These are phyloP conservation scores for Lentinus tigrinus DNA, from an alignment of 768 basidiomycete species.

Conservation along the genomic window DNA sequence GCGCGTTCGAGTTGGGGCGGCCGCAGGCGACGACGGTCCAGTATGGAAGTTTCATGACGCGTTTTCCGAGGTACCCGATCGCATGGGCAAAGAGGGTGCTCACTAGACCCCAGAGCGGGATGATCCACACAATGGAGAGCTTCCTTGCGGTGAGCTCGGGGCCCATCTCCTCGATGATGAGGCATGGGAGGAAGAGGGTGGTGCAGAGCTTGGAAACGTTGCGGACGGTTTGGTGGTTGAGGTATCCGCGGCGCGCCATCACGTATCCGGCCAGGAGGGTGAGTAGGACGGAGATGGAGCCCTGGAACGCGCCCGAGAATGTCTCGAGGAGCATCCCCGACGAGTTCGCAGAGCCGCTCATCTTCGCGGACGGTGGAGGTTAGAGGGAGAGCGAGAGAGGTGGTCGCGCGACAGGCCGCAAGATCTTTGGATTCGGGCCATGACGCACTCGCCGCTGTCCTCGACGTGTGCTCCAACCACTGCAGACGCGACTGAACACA, in stretches of 20 bases:
- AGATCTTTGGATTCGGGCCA: too few species aligned
- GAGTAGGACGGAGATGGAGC: slow-evolving; percentile 30
- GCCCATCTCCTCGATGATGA: slow-evolving; percentile 31
- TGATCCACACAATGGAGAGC: slow-evolving; percentile 26
- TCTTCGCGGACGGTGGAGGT: background rate
- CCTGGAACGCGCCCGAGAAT: slow-evolving; percentile 29
- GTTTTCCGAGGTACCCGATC: slow-evolving; percentile 26
- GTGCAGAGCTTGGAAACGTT: slow-evolving; percentile 27
- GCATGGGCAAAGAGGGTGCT: slow-evolving; percentile 27
- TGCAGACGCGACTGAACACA: too few species aligned
- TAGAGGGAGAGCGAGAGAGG: too few species aligned
- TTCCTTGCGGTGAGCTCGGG: slow-evolving; percentile 25
- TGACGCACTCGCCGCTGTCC: too few species aligned
- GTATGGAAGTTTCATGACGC: slow-evolving; percentile 19
- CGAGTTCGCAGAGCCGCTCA: slow-evolving; percentile 1
- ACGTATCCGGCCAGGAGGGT: slow-evolving; percentile 28
- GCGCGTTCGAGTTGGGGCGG: slow-evolving; percentile 29
- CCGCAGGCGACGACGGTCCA: slow-evolving; percentile 32
- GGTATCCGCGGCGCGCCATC: slow-evolving; percentile 17
- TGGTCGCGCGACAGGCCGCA: too few species aligned
- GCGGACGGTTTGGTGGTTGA: slow-evolving; percentile 25
- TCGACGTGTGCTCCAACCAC: too few species aligned
- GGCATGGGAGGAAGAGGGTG: slow-evolving; percentile 29
- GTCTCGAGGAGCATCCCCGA: slow-evolving; percentile 14
- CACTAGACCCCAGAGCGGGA: slow-evolving; percentile 28